Base-by-base conservation (phyloP, 2,329 filamentous ascomycete genomes). In the Myriangium duriaei region DNA sequence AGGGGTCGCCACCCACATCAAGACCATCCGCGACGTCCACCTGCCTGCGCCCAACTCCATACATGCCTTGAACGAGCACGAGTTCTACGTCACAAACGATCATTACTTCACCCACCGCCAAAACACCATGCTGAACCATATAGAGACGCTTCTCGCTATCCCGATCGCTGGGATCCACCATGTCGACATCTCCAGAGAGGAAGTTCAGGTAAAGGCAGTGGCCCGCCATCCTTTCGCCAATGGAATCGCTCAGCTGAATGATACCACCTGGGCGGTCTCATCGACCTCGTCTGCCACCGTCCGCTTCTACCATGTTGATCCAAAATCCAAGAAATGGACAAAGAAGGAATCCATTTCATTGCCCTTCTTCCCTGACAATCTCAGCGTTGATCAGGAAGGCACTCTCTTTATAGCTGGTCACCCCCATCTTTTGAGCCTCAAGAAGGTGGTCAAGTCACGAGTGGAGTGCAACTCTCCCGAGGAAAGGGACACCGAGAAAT, bases 361-460 rank as follows among this genome's bases (percentile, higher is more conserved):
- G 5, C 55, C 57, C 0, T 54, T 57, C 17, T 42, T 50, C 1
- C 55, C 59, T 0, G 63, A 65, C 39, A 65, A 65, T 38, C 34
- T 65, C 2, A 59, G 54, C 21, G 47, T 58, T 0, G 60, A 64
- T 34, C 39, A 46, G 0, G 41, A 50, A 1, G 61, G 61, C 4
- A 57, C 46, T n/a, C 39, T 66, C 3, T 45, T 63, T 2, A 50
- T 64, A 11, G 58, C 61, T 4, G 63, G 62, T 0, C 63, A 65
- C 42, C 54, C 62, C 1, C 57, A 57, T 35, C 49, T 55, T 4
- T 54, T 55, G 4, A 49, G 39, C 3, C 26, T 64, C 10, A 41
- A 47, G 28, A 45, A 45, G 9, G 42, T 50, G 3, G 44, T 45
- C 2, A 43, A 47, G 40, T 48, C 41, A 17, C 48, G 51, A 28